Conservation (phyloP, 352 stramenopile genomes). For the Globisporangium radiosum region DNA sequence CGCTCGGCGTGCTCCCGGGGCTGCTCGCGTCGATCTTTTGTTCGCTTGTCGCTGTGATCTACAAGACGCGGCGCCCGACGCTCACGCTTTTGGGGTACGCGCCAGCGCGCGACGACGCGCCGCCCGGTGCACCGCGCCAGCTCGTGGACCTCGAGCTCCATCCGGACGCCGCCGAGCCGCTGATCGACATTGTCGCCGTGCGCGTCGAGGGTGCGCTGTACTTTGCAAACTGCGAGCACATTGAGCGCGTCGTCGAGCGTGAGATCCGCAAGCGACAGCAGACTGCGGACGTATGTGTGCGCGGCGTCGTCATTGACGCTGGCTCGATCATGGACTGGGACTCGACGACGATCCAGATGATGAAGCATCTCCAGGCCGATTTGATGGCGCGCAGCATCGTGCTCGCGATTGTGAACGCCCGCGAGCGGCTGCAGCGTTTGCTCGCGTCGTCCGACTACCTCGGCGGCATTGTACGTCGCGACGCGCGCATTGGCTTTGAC, state of each 20-base stretch:
- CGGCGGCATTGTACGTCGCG: slow-evolving; percentile 47
- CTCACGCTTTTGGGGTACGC: slow-evolving; percentile 31
- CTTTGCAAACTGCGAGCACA: slow-evolving; percentile 61
- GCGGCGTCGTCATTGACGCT: slow-evolving; percentile 65
- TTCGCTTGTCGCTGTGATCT: slow-evolving; percentile 47
- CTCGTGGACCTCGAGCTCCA: slow-evolving; percentile 47
- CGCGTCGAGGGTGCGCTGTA: slow-evolving; percentile 52
- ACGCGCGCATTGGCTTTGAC: slow-evolving; percentile 54
- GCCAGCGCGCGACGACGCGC: slow-evolving; percentile 20
- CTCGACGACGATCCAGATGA: slow-evolving; percentile 82
- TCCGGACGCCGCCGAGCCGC: slow-evolving; percentile 25
- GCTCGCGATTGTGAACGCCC: slow-evolving; percentile 73
- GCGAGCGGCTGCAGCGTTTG: slow-evolving; percentile 53
- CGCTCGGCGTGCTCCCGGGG: slow-evolving; percentile 39
- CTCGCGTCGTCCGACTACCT: slow-evolving; percentile 63
- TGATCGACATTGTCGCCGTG: slow-evolving; percentile 42
- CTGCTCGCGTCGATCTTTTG: slow-evolving; percentile 50
- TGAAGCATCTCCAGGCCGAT: slow-evolving; percentile 70
- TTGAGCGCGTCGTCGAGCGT: slow-evolving; percentile 40
- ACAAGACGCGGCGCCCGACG: slow-evolving; percentile 44
- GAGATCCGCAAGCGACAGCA: slow-evolving; percentile 37
- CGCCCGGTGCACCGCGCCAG: slow-evolving; percentile 20
- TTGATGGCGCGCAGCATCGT: slow-evolving; percentile 49
- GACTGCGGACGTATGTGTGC: slow-evolving; percentile 31
- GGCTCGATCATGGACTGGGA: slow-evolving; percentile 81